Base-by-base conservation (phyloP, 768 basidiomycete species). In the Amylocystis lapponica region DNA sequence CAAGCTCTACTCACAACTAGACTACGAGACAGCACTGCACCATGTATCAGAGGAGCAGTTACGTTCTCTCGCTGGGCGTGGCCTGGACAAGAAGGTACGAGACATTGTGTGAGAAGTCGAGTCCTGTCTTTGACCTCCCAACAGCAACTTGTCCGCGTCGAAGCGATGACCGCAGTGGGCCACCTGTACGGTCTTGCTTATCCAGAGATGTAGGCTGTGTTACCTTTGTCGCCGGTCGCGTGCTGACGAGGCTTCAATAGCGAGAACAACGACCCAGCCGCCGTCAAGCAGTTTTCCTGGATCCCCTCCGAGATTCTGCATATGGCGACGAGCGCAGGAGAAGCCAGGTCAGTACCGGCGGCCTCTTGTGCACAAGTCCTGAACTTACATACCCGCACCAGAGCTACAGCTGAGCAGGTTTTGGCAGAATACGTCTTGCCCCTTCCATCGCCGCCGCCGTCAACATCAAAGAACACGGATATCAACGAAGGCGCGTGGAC, bases 1-100 rank as follows among this genome's bases (percentile, higher is more conserved):
- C 69, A 81, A 76, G 55, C 64, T 89, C 10, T 90, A 91, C 51
- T 79, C 81, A 1, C 75, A 81, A 42, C 66, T 98, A 10, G 94
- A 97, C 59, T 97, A 91, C 56, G 96, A 99, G 63, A 86, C 84
- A 0, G 86, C 82, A 0, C 59, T 92, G 25, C 93, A 95, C 58
- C 81, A 90, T 54, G 80, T 94, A 22, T 76, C 79, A 8, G 71
- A 73, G 46, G 57, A 59, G 0, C 81, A 83, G 38, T 66, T 97
- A 35, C 69, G 72, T 12, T 67, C 66, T 3, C 64, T 98, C 1
- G 83, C 78, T 5, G 85, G 71, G 17, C 75, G 96, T 19, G 79
- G 83, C 2, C 60, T 79, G 44, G 96, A 99, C 63, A 91, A 87
- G 65, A 96, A 90, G 77, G 89, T 87, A 41, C 67, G 27, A 11